Conservation (phyloP, 139 green algal species). For the Chlamydomonas sphaeroides region DNA sequence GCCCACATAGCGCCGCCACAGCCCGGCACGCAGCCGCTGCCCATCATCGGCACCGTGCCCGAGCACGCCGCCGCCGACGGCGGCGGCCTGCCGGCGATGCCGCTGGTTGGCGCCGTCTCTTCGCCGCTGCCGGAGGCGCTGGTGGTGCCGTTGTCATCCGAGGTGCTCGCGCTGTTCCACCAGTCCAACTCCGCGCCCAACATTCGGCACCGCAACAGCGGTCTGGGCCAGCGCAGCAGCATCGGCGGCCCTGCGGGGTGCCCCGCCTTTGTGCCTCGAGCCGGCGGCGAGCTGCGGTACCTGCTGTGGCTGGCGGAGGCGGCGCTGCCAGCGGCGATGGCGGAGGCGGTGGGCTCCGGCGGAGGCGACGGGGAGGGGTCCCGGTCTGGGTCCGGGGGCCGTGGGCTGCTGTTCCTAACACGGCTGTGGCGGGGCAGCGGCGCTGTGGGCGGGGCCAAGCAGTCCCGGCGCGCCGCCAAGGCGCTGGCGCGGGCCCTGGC, state of each 20-base stretch:
- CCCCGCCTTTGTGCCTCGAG: background rate
- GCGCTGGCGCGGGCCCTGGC: background rate
- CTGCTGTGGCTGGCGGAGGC: conserved; percentile 6
- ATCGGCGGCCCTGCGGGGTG: background rate
- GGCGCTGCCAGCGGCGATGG: background rate
- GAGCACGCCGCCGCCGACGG: background rate
- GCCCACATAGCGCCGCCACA: background rate
- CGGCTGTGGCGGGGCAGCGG: background rate
- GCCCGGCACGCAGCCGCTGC: background rate
- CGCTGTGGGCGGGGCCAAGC: background rate
- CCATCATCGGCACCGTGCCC: too few relatives aligned
- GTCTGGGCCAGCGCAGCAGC: background rate
- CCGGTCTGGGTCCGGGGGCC: too few relatives aligned
- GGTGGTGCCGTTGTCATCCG: background rate
- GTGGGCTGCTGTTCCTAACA: background rate
- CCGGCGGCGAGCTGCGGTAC: background rate
- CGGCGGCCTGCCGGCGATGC: background rate
- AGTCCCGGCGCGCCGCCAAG: background rate
- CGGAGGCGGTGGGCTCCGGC: background rate
- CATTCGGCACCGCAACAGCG: background rate
- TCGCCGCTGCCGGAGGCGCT: background rate
- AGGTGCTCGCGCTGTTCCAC: conserved; percentile 20
- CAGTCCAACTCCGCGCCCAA: background rate
- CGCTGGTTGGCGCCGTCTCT: background rate
- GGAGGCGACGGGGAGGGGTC: too few relatives aligned